phyloP scores from a whole-genome alignment of 139 green algal species.

The Chlorella sp. region DNA sequence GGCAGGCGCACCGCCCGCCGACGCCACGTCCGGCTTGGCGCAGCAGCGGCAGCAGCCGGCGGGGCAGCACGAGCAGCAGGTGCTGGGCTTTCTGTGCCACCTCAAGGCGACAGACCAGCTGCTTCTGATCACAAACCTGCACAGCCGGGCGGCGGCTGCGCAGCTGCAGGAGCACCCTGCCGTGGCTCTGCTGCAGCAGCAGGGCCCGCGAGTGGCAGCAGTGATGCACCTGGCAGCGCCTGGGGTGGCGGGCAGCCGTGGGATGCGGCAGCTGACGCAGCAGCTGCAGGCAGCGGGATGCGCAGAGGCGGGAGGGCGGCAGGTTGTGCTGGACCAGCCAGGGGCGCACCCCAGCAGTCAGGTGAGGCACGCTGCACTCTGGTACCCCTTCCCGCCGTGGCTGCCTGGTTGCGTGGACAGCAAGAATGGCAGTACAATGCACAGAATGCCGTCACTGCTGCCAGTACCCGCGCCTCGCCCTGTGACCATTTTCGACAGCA shows the following conservation, averaged over 20 bases:
- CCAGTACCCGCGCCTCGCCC: background rate
- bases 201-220: constrained; percentile 32
- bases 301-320: constrained; percentile 3
- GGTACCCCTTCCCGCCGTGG: background rate
- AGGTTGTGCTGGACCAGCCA: constrained; percentile 20
- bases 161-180: constrained; percentile 51
- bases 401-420: background rate
- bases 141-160: background rate
- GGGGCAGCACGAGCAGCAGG: constrained; percentile 2
- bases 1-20: too few relatives aligned
- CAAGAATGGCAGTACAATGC: background rate
- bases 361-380: background rate
- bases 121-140: constrained; percentile 46
- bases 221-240: constrained; percentile 45
- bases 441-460: background rate
- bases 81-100: constrained; percentile 48
- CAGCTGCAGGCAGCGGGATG: constrained; percentile 31
- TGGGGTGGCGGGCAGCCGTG: background rate
- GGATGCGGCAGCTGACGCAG: constrained; percentile 46
- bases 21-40: background rate
- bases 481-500: too few relatives aligned
- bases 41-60: constrained; percentile 10
- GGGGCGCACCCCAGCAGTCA: background rate
- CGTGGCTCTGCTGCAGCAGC: constrained; percentile 24
- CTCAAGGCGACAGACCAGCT: constrained; percentile 38